A percentile compares a stretch with the other conserved stretches of the same genome.
Conservation (phyloP, 2,329 filamentous ascomycete genomes). For the Fusarium multiceps region DNA sequence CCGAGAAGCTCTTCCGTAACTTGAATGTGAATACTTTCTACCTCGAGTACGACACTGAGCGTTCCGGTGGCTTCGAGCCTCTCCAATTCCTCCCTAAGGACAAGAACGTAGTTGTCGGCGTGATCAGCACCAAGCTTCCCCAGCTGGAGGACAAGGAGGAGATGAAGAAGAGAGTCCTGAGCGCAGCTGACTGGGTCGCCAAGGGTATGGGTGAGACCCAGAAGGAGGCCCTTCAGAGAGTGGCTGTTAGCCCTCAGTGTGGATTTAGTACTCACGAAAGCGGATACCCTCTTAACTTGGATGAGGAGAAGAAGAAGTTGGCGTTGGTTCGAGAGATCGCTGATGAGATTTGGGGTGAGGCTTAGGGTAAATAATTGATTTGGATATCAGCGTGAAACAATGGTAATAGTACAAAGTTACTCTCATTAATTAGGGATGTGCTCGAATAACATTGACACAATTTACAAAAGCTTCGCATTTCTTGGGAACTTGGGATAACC, state of each 20-base stretch:
- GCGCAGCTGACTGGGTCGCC: slow-evolving; percentile 75
- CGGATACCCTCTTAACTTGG: slow-evolving; percentile 74
- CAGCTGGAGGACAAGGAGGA: slow-evolving; percentile 72
- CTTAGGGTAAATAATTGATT: slow-evolving; percentile 23
- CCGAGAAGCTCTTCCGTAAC: slow-evolving; percentile 72
- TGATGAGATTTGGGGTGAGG: slow-evolving; percentile 73
- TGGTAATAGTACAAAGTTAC: background rate
- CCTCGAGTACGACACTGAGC: slow-evolving; percentile 74
- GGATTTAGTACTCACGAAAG: slow-evolving; percentile 80
- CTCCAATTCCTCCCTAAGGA: slow-evolving; percentile 68
- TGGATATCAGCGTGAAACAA: too few relatives aligned
- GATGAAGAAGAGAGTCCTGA: slow-evolving; percentile 68
- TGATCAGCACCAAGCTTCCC: slow-evolving; percentile 72
- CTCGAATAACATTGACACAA: background rate
- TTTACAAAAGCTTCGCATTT: background rate
- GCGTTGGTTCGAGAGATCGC: slow-evolving; percentile 77
- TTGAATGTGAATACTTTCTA: slow-evolving; percentile 75
- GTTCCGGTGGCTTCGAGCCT: slow-evolving; percentile 74
- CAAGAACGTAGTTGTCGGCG: slow-evolving; percentile 73
- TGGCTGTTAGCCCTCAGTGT: slow-evolving; percentile 77
- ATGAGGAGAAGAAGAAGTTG: slow-evolving; percentile 80
- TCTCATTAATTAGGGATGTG: background rate
- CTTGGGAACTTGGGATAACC: too few relatives aligned
- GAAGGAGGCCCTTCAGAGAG: slow-evolving; percentile 75
- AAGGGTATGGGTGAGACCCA: slow-evolving; percentile 72